Evolutionary conservation across 2,329 filamentous ascomycete species (phyloP), one percentile per base, ranked within the genome.

Genomic region (Ophiostoma triangulosporum): DNA sequence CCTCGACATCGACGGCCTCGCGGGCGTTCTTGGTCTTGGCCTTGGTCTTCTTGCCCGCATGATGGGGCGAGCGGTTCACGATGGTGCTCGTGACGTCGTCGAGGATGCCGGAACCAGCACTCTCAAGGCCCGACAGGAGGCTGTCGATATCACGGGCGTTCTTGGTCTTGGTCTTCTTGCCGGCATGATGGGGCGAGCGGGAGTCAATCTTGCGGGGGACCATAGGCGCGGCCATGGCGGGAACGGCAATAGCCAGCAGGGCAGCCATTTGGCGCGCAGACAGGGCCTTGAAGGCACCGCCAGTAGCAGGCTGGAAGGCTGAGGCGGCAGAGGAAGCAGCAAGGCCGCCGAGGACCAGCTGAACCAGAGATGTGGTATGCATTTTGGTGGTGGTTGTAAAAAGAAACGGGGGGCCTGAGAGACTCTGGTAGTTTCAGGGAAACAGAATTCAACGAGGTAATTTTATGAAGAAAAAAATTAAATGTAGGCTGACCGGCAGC

Each of bases 401-500:
- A n/a, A n/a, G 11, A 7, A 24, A 14, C 22, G 24, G 24, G 24
- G 17, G 17, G 20, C 4, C 12, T 43, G 38, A 43, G 38, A 9
- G 11, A 43, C 20, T 43, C 24, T 43, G 38, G 20, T 24, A 26
- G 38, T 43, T 43, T 15, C 12, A 43, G 14, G 24, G 20, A 15
- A 43, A 11, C 14, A 43, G 2, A 29, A 3, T 22, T 24, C 12
- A 29, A 26, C n/a, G 11, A 29, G 2, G 15, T n/a, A 59, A 35
- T 17, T 26, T 12, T 38, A 33, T 27, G 24, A 31, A 22, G n/a
- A 31, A 31, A 29, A 3, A 50, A 20, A 31, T 17, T 27, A 54
- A 57, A 58, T 33, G 57, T 52, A 50, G 57, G 61, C 61, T 64
- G 61, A 53, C 64, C 63, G 59, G 64, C 61, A 66, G 63, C 62